Evolutionary conservation across 1,139 yeast genomes (phyloP), one percentile per base, ranked within the genome.

Genomic region (Tardiomyces digboiensis): DNA sequence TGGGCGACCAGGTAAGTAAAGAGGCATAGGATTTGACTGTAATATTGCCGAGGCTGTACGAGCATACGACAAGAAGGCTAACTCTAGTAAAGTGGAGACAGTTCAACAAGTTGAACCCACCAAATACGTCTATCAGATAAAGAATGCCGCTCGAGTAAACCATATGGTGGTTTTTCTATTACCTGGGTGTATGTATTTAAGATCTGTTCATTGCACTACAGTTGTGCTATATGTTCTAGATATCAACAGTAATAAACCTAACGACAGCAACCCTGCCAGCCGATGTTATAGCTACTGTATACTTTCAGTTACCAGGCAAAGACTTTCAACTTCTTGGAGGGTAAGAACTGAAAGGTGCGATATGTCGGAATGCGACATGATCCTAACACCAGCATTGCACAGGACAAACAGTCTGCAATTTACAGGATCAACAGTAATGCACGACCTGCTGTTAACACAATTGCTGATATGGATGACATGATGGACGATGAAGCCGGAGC

Each of bases 321-420:
- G 96, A 85, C 33, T 91, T 87, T 64, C 77, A 78, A 52, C 66
- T 91, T 18, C 73, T 91, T 40, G 98, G 98, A 41, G 68, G 33
- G 62, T 59, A 51, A 45, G 63, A 52, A 22, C 26, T 7, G 26
- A 8, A 7, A 12, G 10, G 12, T 22, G 26, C 12, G 26, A 8
- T 22, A 22, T 22, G 26, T 22, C 26, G 7, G 7, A 22, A 7
- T 22, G 26, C 12, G 7, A n/a, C n/a, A n/a, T n/a, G n/a, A n/a
- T n/a, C n/a, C 33, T 26, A 26, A 26, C 33, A 85, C 5, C 10
- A 26, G 67, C 10, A 65, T 93, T 39, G 78, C 84, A 39, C 72
- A 77, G 1, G 66, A 66, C 38, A 91, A 91, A 59, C 97, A 95
- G 19, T 84, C 95, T 45, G 96, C 97, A 0, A 91, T 91, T 7